Percentiles rank a stretch among this genome's conserved stretches.
Evolutionary conservation across 768 basidiomycete genomes (phyloP).

Genomic region (Tulasnella sp.): DNA sequence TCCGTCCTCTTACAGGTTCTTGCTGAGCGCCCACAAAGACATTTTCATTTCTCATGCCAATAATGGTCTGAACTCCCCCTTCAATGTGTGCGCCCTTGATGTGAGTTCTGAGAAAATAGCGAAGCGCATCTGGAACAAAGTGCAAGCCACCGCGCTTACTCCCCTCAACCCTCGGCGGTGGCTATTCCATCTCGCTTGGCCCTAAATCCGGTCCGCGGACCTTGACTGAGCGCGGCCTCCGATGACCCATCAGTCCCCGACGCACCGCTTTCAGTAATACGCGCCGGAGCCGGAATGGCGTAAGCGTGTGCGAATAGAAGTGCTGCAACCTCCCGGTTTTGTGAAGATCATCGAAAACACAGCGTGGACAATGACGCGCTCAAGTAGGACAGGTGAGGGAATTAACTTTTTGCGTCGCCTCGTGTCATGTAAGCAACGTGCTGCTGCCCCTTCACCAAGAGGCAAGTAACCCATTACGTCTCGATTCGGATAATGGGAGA

Average conservation of each 20-base stretch:
- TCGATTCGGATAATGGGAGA: slow-evolving; percentile 6
- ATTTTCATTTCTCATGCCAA: not conserved
- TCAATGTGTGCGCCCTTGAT: not conserved
- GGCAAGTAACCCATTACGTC: not conserved
- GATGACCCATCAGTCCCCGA: not conserved
- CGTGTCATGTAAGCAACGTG: not conserved
- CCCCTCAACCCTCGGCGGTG: not conserved
- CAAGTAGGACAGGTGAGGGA: not conserved
- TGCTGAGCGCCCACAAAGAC: not conserved
- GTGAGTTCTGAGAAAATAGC: not conserved
- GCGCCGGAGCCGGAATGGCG: not conserved
- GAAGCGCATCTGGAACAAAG: not conserved
- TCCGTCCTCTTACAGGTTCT: no score
- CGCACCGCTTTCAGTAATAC: not conserved
- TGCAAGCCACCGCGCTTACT: not conserved
- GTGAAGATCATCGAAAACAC: not conserved
- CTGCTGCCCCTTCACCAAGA: not conserved
- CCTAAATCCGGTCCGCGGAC: no score
- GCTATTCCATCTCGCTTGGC: not conserved
- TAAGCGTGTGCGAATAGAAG: not conserved
- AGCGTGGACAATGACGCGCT: not conserved
- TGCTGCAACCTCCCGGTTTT: not conserved
- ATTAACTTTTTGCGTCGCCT: not conserved
- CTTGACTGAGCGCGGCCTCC: not conserved
- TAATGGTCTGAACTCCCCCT: not conserved